These are phyloP conservation scores for Rhodotorula graminis DNA, from an alignment of 768 basidiomycete species.

Conservation along the genomic window DNA sequence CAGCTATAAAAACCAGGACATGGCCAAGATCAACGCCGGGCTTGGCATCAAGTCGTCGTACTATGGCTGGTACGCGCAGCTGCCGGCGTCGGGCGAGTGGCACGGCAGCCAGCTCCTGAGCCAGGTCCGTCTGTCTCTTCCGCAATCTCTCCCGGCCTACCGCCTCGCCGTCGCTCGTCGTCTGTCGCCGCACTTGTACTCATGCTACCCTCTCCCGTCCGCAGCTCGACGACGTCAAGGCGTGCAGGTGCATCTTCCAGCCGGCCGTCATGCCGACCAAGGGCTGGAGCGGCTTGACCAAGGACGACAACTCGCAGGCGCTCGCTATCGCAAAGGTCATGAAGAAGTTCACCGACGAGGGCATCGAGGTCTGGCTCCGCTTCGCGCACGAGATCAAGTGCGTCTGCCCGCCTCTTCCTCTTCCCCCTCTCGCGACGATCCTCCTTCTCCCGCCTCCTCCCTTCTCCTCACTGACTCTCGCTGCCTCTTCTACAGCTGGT, in stretches of 20 bases:
- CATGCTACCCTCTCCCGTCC: too few species aligned
- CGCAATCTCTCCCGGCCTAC: not conserved
- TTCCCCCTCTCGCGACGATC: not conserved
- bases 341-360: slow-evolving; percentile 43
- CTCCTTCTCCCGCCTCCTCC: not conserved
- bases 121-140: not conserved
- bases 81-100: slow-evolving; percentile 22
- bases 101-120: slow-evolving; percentile 13
- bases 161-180: not conserved
- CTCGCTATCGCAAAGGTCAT: slow-evolving; percentile 41
- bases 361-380: slow-evolving; percentile 42
- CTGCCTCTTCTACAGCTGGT: not conserved
- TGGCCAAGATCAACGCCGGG: slow-evolving; percentile 17
- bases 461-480: not conserved
- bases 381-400: slow-evolving; percentile 30
- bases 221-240: slow-evolving; percentile 30
- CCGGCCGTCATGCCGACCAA: slow-evolving; percentile 37
- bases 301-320: slow-evolving; percentile 38
- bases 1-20: slow-evolving; percentile 12
- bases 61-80: slow-evolving; percentile 28
- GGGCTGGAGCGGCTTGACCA: slow-evolving; percentile 39
- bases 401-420: too few species aligned
- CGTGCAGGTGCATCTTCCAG: slow-evolving; percentile 31
- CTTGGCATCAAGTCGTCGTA: slow-evolving; percentile 16
- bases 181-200: too few species aligned